phyloP scores from a whole-genome alignment of 2,329 filamentous ascomycete species.

The Aspergillus alliaceus region DNA sequence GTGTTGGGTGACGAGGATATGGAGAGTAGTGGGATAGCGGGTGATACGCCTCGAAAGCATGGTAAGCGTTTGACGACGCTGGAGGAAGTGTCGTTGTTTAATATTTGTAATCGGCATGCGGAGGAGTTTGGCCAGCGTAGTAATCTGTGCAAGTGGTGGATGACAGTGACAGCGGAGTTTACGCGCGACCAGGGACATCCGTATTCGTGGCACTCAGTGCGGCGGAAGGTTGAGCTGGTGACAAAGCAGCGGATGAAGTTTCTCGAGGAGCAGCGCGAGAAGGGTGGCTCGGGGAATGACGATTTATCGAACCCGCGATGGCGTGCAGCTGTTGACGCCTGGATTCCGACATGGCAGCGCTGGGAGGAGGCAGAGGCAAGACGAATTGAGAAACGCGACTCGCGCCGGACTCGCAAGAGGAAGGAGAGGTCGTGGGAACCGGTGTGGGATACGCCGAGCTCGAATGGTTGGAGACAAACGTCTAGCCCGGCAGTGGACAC shows the following conservation, averaged over 20 bases:
- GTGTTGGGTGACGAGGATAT: not conserved
- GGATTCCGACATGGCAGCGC: slow-evolving; percentile 42
- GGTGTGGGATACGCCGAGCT: slow-evolving; percentile 8
- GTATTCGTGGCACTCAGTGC: slow-evolving; percentile 46
- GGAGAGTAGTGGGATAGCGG: slow-evolving; percentile 2
- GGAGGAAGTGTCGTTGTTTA: slow-evolving; percentile 42
- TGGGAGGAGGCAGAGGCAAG: slow-evolving; percentile 40
- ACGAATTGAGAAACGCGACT: slow-evolving; percentile 40
- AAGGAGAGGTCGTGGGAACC: slow-evolving; percentile 20
- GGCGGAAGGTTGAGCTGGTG: slow-evolving; percentile 42
- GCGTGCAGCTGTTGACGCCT: slow-evolving; percentile 40
- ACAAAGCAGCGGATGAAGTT: slow-evolving; percentile 44
- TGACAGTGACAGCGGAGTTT: slow-evolving; percentile 39
- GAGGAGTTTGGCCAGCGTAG: slow-evolving; percentile 40
- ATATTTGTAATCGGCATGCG: slow-evolving; percentile 41
- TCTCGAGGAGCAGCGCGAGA: slow-evolving; percentile 35
- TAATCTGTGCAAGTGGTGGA: slow-evolving; percentile 46
- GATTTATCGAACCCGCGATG: slow-evolving; percentile 39
- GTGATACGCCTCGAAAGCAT: slow-evolving; percentile 30
- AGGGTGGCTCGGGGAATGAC: slow-evolving; percentile 22
- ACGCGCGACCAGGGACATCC: slow-evolving; percentile 38
- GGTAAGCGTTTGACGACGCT: slow-evolving; percentile 41
- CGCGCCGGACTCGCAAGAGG: slow-evolving; percentile 30
- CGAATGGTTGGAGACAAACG: slow-evolving; percentile 9
- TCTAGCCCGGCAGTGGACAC: not conserved